These are phyloP conservation scores for Potentilla sterilis DNA, from an alignment of 306 rosid species.

Conservation along the genomic window DNA sequence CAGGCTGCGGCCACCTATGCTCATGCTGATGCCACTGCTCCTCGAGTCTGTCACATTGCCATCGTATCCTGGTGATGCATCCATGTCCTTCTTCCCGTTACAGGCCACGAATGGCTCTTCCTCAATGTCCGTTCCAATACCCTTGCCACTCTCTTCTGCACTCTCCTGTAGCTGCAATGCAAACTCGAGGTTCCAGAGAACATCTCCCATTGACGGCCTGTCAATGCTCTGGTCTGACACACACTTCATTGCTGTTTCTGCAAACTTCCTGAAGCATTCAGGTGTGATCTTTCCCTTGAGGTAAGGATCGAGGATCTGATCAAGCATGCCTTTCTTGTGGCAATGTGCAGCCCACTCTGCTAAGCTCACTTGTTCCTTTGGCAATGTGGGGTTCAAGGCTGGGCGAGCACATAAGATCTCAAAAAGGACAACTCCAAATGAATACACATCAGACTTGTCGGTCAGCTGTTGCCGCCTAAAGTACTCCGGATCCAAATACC, in stretches of 20 bases:
- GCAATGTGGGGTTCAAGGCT: constrained; percentile 82
- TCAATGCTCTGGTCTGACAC: constrained; percentile 93
- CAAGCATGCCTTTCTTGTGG: constrained; percentile 88
- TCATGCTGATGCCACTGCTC: constrained; percentile 94
- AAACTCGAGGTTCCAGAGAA: constrained; percentile 96
- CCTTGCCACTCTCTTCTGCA: constrained; percentile 82
- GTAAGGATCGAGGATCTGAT: constrained; percentile 72
- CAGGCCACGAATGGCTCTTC: constrained; percentile 51
- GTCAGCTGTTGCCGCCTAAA: constrained; percentile 97
- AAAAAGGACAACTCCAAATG: constrained; percentile 93
- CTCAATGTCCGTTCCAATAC: constrained; percentile 38
- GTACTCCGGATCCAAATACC: constrained; percentile 98
- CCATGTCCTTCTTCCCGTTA: constrained; percentile 70
- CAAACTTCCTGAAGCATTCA: constrained; percentile 88
- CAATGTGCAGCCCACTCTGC: constrained; percentile 99
- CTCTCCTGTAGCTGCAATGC: constrained; percentile 99
- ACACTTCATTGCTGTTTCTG: constrained; percentile 98
- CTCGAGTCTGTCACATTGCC: constrained; percentile 76
- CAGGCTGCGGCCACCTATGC: constrained; percentile 96
- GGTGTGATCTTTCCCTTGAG: constrained; percentile 91
- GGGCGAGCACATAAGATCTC: constrained; percentile 97
- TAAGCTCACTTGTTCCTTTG: constrained; percentile 97
- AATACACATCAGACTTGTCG: constrained; percentile 96
- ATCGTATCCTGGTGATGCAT: constrained; percentile 46
- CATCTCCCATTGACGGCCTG: constrained; percentile 99